These are phyloP conservation scores for Oryza coarctata DNA, from an alignment of 176 grass and related monocot genomes.

Conservation along the genomic window DNA sequence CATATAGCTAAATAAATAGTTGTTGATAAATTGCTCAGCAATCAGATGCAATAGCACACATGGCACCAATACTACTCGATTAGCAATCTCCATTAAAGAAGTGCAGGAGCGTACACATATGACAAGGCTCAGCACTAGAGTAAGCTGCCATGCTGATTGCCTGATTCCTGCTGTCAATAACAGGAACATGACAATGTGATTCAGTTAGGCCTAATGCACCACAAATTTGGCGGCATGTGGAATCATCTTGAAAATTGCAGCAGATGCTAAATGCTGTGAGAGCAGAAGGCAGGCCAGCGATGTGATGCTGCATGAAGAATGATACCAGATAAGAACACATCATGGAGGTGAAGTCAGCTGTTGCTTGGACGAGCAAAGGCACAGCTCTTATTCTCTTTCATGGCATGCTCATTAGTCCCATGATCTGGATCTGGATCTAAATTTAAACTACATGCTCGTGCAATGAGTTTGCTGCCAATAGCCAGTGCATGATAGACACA, in stretches of 20 bases:
- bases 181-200: not conserved
- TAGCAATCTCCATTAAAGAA: not conserved
- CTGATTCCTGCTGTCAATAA: conserved; percentile 27
- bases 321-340: not conserved
- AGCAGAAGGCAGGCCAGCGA: not conserved
- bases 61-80: not conserved
- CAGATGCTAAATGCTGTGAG: conserved; percentile 3
- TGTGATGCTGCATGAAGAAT: not conserved
- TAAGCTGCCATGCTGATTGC: conserved; percentile 15
- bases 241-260: conserved; percentile 19
- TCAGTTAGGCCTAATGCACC: not conserved
- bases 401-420: not conserved
- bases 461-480: conserved; percentile 1
- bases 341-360: conserved; percentile 14
- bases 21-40: not conserved
- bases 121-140: not conserved
- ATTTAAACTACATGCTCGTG: conserved; percentile 8
- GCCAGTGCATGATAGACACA: conserved; percentile 11
- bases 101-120: not conserved
- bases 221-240: not conserved
- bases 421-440: not conserved
- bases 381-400: not conserved
- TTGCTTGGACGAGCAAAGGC: not conserved
- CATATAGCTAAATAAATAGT: not conserved
- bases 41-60: not conserved